Evolutionary conservation across 2,329 filamentous ascomycete genomes (phyloP).

Genomic region (Colletotrichum siamense): DNA sequence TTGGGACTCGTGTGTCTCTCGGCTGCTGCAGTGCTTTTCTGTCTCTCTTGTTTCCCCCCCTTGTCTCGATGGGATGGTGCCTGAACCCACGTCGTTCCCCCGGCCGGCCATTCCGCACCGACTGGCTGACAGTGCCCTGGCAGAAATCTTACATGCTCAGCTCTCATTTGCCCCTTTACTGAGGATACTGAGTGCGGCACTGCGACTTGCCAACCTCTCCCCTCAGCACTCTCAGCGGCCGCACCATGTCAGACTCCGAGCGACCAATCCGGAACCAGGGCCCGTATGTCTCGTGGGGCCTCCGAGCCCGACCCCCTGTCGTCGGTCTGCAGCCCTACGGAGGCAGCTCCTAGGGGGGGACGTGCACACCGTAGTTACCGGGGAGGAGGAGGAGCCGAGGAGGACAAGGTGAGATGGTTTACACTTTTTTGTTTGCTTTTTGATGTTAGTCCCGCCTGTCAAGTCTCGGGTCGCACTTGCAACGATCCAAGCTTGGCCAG

Average conservation of each 20-base stretch:
- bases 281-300: constrained; percentile 12
- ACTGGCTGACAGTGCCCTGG: constrained; percentile 19
- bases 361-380: constrained; percentile 1
- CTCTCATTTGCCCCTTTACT: constrained; percentile 22
- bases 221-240: background rate
- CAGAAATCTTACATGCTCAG: constrained; percentile 2
- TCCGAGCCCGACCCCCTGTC: constrained; percentile 14
- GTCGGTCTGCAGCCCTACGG: constrained; percentile 22
- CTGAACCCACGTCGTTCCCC: background rate
- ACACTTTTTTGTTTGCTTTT: background rate
- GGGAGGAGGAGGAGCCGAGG: background rate
- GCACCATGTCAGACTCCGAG: background rate
- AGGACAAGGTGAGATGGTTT: background rate
- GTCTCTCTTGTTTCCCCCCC: background rate
- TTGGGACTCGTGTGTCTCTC: background rate
- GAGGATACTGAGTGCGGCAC: background rate
- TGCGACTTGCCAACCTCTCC: background rate
- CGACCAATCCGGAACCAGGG: constrained; percentile 9
- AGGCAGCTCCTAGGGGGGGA: background rate
- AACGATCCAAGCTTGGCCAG: background rate
- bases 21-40: background rate
- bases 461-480: background rate
- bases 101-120: constrained; percentile 17
- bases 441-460: background rate
- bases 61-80: background rate